phyloP scores from a whole-genome alignment of 345 rosid genomes.

The Populus nigra region DNA sequence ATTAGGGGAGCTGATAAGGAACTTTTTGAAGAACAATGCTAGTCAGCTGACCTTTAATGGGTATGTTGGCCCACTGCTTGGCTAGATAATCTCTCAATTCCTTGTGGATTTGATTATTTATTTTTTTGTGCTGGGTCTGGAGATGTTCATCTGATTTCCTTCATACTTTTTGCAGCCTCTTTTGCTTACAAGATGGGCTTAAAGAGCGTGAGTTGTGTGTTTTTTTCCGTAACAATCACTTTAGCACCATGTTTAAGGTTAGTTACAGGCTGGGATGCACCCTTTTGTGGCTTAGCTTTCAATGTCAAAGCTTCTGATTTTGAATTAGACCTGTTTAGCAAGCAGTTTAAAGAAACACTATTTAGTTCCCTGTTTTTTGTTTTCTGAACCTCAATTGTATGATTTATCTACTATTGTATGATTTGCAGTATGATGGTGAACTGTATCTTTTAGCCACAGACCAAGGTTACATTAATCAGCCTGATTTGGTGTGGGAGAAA shows the following conservation, averaged over 20 bases:
- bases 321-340: neutral
- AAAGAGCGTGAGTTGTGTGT: conserved; percentile 96
- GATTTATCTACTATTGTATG: conserved; percentile 4
- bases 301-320: neutral
- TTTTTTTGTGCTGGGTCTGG: neutral
- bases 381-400: neutral
- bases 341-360: conserved; percentile 1
- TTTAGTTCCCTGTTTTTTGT: neutral
- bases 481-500: conserved; percentile 97
- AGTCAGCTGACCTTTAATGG: conserved; percentile 86
- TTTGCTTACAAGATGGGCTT: conserved; percentile 82
- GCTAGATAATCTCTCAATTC: conserved; percentile 7
- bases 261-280: conserved; percentile 19
- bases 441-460: conserved; percentile 98
- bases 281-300: conserved; percentile 9
- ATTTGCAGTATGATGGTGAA: conserved; percentile 81
- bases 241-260: conserved; percentile 99
- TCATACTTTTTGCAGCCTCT: conserved; percentile 56
- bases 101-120: neutral
- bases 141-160: neutral
- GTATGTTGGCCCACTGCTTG: conserved; percentile 43
- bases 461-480: conserved; percentile 93
- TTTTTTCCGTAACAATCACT: conserved; percentile 96
- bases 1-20: conserved; percentile 75
- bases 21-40: conserved; percentile 77